phyloP scores from a whole-genome alignment of 768 basidiomycete genomes.

The Hydnum rufescens region DNA sequence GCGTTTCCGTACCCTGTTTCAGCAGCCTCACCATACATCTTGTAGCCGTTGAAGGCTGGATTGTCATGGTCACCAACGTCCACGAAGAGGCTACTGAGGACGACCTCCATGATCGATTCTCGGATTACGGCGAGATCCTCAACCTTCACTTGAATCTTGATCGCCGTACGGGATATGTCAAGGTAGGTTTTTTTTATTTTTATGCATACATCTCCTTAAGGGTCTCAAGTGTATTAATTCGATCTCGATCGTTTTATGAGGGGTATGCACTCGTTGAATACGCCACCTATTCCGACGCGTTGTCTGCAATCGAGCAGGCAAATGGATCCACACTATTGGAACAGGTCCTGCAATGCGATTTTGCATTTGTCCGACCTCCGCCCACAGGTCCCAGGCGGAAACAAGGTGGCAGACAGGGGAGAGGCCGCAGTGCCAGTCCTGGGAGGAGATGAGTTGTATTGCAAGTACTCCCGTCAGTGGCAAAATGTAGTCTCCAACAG shows the following conservation, averaged over 20 bases:
- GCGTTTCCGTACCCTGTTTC: slow-evolving; percentile 7
- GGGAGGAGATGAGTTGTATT: slow-evolving; percentile 28
- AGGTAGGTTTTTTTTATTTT: slow-evolving; percentile 34
- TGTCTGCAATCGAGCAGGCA: slow-evolving; percentile 81
- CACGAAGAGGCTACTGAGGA: slow-evolving; percentile 98
- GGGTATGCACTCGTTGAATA: slow-evolving; percentile 98
- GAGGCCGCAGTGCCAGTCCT: slow-evolving; percentile 65
- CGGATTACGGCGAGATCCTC: slow-evolving; percentile 93
- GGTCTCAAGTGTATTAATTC: slow-evolving; percentile 1
- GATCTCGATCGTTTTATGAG: slow-evolving; percentile 23
- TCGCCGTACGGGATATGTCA: slow-evolving; percentile 94
- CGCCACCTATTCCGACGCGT: slow-evolving; percentile 85
- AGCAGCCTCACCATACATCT: neutral
- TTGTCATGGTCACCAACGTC: slow-evolving; percentile 86
- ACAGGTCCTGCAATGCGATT: slow-evolving; percentile 75
- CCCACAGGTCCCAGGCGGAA: slow-evolving; percentile 47
- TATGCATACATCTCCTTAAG: neutral
- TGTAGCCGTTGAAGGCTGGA: slow-evolving; percentile 97
- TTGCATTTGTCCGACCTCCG: slow-evolving; percentile 74
- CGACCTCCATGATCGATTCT: slow-evolving; percentile 89
- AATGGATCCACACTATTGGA: slow-evolving; percentile 69
- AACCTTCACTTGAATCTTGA: slow-evolving; percentile 95
- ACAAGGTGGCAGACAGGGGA: slow-evolving; percentile 44
- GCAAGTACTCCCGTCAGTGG: neutral
- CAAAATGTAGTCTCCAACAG: neutral